Evolutionary conservation across 2,329 filamentous ascomycete genomes (phyloP), one percentile per base, ranked within the genome.

Genomic region (Paramyrothecium sp.): DNA sequence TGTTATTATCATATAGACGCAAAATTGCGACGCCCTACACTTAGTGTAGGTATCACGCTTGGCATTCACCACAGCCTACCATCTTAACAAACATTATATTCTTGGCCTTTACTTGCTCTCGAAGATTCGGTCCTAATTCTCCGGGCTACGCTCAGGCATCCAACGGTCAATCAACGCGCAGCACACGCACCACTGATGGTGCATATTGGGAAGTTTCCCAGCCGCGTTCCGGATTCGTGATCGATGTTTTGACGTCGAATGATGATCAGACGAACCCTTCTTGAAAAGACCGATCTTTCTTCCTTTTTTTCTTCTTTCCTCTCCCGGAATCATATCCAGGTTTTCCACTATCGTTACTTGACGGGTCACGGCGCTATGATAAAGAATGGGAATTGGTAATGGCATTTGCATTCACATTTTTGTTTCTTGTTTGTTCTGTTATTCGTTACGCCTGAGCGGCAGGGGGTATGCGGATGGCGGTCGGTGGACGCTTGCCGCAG

Each of bases 1-100:
- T 60, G 54, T 59, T 62, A 63, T 58, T 58, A 63, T 63, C 61
- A 69, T 67, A 72, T 72, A 71, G 69, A 72, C 61, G 63, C 68
- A 65, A 67, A 61, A 64, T 64, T 60, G 57, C 62, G 64, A 62
- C 69, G 63, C 65, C 61, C 65, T 63, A 61, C 61, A 63, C 54
- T 57, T 54, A 60, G 62, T 58, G 56, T 44, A 57, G 59, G 56
- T 57, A 58, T 63, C 38, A 44, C 13, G 4, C n/a, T 44, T 19
- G 38, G n/a, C 5, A 19, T 19, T 12, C 38, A 7, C 13, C n/a
- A 44, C 38, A 44, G 13, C 13, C 38, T 44, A 44, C 38, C n/a
- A 53, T 57, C 55, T 60, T 56, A 48, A 58, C 53, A 44, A n/a
- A 7, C 38, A 56, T 55, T 58, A 55, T 53, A 54, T 47, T 46